Conservation (phyloP, 1,284 basidiomycete genomes). For the Termitomyces sp. region DNA sequence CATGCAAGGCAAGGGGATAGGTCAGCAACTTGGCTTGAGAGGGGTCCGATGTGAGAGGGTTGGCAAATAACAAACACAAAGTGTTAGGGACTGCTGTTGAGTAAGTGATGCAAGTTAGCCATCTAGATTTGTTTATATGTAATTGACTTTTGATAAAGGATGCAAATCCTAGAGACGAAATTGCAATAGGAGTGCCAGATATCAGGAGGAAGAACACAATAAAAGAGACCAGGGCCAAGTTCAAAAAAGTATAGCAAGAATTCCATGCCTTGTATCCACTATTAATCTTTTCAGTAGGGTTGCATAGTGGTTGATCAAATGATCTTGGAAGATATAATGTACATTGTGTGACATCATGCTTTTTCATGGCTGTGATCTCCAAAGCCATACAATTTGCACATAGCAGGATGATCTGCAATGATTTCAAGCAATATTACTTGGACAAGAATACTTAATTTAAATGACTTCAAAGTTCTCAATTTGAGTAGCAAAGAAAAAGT, state of each 20-base stretch:
- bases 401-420: background rate
- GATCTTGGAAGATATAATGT: no score
- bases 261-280: no score
- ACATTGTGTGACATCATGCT: background rate
- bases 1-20: no score
- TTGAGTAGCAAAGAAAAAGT: background rate
- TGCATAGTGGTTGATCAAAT: no score
- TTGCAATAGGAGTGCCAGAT: background rate
- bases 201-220: background rate
- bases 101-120: background rate
- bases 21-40: no score
- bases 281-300: no score
- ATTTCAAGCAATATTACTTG: background rate
- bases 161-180: background rate
- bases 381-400: slow-evolving; percentile 2
- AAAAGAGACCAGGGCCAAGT: background rate
- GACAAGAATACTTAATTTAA: background rate
- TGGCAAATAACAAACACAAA: no score
- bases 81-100: no score
- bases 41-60: no score
- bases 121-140: background rate
- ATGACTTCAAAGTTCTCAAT: background rate
- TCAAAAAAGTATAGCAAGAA: background rate
- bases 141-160: background rate
- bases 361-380: slow-evolving; percentile 1